Base-by-base conservation (phyloP, 140 eudicot genomes). In the Eryngium alpinum region DNA sequence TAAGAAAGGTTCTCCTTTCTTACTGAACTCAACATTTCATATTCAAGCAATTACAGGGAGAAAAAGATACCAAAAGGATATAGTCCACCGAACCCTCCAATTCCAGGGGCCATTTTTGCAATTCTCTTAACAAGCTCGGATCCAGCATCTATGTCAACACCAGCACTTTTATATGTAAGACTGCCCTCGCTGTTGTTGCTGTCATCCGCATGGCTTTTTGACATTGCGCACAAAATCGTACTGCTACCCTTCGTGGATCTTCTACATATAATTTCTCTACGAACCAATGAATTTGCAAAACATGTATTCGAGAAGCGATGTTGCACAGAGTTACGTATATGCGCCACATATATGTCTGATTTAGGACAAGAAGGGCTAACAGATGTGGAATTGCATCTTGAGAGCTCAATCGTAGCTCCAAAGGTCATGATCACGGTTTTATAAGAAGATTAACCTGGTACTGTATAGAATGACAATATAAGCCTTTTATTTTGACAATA, bases 131-230 rank as follows among this genome's bases (percentile, higher is more conserved):
- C 97, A 84, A 94, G 97, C 83, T 94, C 98, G 5, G 98, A 87
- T 60, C 98, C 98, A 16, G 98, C 97, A 87, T 94, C 98, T 13
- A 94, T 94, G 86, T 94, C 98, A 78, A 94, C 98, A 80, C 98
- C 98, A 50, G 98, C 97, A 72, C 90, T 93, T 83, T 92, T 94
- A 67, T 94, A 94, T 0, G 98, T 94, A 81, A 94, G 95, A 1
- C 93, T 82, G 46, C 83, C 86, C 59, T 71, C 85, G 15, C 28
- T 72, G 17, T 69, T 31, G 7, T 81, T 74, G 59, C 82, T 75
- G 19, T 31, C 38, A 74, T 81, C 86, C 32, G 79, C 90, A 21
- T 77, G 79, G 49, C 62, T 82, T 50, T 78, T 77, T 25, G 87
- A 86, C 83, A 84, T 32, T 24, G 93, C 77, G 76, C 81, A 80